Evolutionary conservation across 495 filamentous ascomycete species (phyloP).

Genomic region (Chaetomium cochliodes): DNA sequence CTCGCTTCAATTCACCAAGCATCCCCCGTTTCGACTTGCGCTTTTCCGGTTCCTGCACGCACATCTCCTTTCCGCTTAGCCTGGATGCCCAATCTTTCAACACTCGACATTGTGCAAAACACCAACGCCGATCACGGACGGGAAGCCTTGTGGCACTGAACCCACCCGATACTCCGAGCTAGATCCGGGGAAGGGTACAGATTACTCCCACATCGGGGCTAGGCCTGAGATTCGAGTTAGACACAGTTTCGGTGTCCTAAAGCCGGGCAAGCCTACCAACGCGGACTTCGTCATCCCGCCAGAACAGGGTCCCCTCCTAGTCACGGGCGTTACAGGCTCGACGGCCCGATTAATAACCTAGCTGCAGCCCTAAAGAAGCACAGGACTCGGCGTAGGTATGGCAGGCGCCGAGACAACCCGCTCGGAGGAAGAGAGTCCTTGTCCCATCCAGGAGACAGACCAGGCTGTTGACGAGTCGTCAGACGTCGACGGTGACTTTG

Average conservation of each 20-base stretch:
- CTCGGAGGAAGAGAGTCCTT: conserved; percentile 4
- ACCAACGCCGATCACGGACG: conserved; percentile 3
- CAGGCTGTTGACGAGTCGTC: conserved; percentile 38
- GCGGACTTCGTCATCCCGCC: background rate
- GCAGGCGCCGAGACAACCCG: conserved; percentile 5
- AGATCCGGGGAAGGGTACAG: background rate
- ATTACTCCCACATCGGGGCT: background rate
- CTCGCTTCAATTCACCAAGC: background rate
- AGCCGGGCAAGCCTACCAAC: too few relatives aligned
- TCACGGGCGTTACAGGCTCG: background rate
- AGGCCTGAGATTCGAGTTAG: too few relatives aligned
- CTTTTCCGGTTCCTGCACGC: background rate
- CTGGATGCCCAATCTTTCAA: background rate
- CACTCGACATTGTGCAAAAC: background rate
- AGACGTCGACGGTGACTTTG: conserved; percentile 40
- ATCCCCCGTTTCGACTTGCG: conserved; percentile 1
- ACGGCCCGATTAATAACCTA: conserved; percentile 1
- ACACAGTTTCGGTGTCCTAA: too few relatives aligned
- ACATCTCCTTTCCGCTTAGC: conserved; percentile 1
- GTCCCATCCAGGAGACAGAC: conserved; percentile 12
- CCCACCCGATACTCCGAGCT: background rate
- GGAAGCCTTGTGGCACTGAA: conserved; percentile 10
- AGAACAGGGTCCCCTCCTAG: too few relatives aligned
- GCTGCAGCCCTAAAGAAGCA: background rate
- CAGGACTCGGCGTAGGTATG: conserved; percentile 9